These are phyloP conservation scores for Nepenthes alata DNA, from an alignment of 179 eudicot species.

Conservation along the genomic window DNA sequence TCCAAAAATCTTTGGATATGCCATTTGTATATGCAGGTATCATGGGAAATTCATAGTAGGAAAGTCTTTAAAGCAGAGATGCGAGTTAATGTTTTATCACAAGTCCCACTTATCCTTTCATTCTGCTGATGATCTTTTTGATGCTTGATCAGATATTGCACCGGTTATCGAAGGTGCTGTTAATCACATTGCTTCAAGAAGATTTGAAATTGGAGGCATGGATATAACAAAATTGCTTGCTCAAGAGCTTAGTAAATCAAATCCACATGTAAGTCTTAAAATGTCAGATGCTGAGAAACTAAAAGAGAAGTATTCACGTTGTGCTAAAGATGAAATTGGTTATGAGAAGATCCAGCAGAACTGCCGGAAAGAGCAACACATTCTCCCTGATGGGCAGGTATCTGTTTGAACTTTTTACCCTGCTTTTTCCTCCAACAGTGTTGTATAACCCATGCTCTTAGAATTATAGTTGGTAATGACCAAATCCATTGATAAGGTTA, in stretches of 20 bases:
- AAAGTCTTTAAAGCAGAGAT: too few species aligned
- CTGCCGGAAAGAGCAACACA: conserved; percentile 56
- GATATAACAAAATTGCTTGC: conserved; percentile 66
- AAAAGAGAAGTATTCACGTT: conserved; percentile 62
- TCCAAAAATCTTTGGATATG: too few species aligned
- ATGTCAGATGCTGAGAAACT: conserved; percentile 52
- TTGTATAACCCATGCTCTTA: too few species aligned
- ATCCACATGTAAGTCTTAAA: conserved; percentile 40
- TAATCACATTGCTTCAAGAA: conserved; percentile 76
- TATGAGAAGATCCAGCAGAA: conserved; percentile 37
- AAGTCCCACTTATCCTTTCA: too few species aligned
- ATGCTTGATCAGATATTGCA: conserved; percentile 56
- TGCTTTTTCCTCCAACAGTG: not conserved
- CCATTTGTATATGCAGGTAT: too few species aligned
- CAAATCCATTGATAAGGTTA: too few species aligned
- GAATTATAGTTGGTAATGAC: too few species aligned
- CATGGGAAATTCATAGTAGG: too few species aligned
- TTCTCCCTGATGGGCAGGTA: conserved; percentile 93
- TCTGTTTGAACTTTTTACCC: not conserved
- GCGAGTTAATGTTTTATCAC: too few species aligned
- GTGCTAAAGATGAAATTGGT: conserved; percentile 72
- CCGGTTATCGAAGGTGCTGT: conserved; percentile 91
- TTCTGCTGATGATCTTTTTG: not conserved
- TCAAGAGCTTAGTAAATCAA: conserved; percentile 54
- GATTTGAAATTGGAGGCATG: conserved; percentile 67